Percentiles rank a stretch among this genome's conserved stretches.
Evolutionary conservation across 768 basidiomycete genomes (phyloP).

Genomic region (Hypsizygus marmoreus): DNA sequence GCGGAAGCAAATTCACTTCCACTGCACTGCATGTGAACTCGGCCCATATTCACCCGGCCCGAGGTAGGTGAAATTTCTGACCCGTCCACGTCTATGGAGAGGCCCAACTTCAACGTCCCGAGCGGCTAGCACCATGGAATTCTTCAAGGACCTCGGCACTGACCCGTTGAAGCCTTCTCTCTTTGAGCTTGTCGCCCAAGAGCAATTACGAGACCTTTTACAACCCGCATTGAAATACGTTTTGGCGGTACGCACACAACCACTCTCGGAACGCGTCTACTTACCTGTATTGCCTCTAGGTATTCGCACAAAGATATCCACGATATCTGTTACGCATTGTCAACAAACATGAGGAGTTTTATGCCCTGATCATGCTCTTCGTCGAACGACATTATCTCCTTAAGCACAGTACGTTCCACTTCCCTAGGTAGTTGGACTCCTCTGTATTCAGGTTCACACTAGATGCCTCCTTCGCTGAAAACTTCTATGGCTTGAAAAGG

Average conservation of each 20-base stretch:
- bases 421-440: not conserved
- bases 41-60: too few species aligned
- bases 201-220: conserved; percentile 87
- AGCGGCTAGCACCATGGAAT: conserved; percentile 57
- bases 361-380: conserved; percentile 83
- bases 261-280: not conserved
- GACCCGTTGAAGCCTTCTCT: conserved; percentile 79
- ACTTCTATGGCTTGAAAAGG: conserved; percentile 92
- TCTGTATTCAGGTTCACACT: not conserved
- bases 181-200: conserved; percentile 92
- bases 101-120: conserved; percentile 6
- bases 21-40: too few species aligned
- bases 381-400: conserved; percentile 91
- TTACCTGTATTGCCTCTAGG: conserved; percentile 44
- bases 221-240: conserved; percentile 96
- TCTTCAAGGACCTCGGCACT: conserved; percentile 75
- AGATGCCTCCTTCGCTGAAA: conserved; percentile 95
- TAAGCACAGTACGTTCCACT: conserved; percentile 67
- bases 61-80: conserved; percentile 2
- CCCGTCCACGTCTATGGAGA: conserved; percentile 8
- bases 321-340: conserved; percentile 89
- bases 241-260: conserved; percentile 63
- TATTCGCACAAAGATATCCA: conserved; percentile 93
- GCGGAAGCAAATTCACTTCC: too few species aligned
- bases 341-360: conserved; percentile 96